These are phyloP conservation scores for Quercus tomentella DNA, from an alignment of 331 rosid species.

Conservation along the genomic window DNA sequence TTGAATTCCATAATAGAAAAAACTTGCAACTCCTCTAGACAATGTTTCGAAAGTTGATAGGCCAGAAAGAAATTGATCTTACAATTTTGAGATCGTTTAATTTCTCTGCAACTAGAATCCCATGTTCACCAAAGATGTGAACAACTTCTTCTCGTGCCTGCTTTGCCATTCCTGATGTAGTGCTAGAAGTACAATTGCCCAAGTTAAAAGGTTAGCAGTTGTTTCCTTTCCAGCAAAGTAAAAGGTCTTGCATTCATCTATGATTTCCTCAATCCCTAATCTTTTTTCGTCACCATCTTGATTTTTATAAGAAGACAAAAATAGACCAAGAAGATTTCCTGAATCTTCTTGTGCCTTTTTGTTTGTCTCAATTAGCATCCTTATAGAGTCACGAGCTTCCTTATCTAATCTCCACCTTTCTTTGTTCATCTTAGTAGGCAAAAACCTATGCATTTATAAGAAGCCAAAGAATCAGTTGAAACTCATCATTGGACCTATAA, in stretches of 20 bases:
- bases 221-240: slow-evolving; percentile 87
- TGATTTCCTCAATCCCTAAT: slow-evolving; percentile 52
- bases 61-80: slow-evolving; percentile 18
- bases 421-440: slow-evolving; percentile 77
- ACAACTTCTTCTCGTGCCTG: slow-evolving; percentile 72
- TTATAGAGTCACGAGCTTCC: slow-evolving; percentile 59
- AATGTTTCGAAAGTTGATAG: neutral
- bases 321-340: slow-evolving; percentile 44
- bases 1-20: neutral
- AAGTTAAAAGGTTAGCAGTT: slow-evolving; percentile 64
- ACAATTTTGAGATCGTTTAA: slow-evolving; percentile 63
- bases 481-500: neutral
- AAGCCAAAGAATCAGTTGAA: neutral
- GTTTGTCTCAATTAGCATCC: slow-evolving; percentile 41
- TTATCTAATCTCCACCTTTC: slow-evolving; percentile 70
- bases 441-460: slow-evolving; percentile 36
- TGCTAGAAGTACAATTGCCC: slow-evolving; percentile 69
- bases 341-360: slow-evolving; percentile 28
- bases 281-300: slow-evolving; percentile 60
- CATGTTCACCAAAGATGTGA: slow-evolving; percentile 17
- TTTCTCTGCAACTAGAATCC: slow-evolving; percentile 37
- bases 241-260: slow-evolving; percentile 76
- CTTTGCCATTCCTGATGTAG: slow-evolving; percentile 74
- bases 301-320: slow-evolving; percentile 51
- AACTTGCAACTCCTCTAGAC: neutral